These are phyloP conservation scores for Datura wrightii DNA, from an alignment of 257 asterid species.

Conservation along the genomic window DNA sequence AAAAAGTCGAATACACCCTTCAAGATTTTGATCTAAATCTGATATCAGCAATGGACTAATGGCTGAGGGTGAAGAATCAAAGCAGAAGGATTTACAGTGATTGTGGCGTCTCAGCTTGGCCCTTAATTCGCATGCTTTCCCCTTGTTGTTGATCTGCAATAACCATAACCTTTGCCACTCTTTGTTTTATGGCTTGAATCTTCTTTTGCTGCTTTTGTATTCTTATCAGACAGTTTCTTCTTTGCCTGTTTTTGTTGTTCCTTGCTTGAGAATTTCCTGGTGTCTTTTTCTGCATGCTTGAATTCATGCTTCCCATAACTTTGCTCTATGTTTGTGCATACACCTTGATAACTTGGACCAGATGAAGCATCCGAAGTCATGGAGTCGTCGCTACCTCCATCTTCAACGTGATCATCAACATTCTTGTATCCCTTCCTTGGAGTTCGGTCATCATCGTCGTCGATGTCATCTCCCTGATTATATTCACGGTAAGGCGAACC, in stretches of 20 bases:
- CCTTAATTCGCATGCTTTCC: conserved; percentile 31
- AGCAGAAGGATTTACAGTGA: conserved; percentile 19
- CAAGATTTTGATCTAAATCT: conserved; percentile 5
- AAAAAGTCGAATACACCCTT: not conserved
- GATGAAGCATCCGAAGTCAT: conserved; percentile 98
- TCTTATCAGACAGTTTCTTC: conserved; percentile 46
- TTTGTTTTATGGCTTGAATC: conserved; percentile 53
- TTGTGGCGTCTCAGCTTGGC: not conserved
- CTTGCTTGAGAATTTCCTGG: conserved; percentile 47
- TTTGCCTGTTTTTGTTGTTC: conserved; percentile 51
- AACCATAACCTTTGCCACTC: conserved; percentile 38
- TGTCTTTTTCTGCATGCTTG: conserved; percentile 45
- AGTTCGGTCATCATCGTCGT: conserved; percentile 36
- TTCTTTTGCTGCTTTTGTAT: conserved; percentile 52
- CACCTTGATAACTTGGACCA: conserved; percentile 69
- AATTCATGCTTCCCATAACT: conserved; percentile 29
- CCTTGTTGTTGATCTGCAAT: conserved; percentile 38
- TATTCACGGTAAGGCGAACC: conserved; percentile 58
- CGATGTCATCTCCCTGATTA: conserved; percentile 39
- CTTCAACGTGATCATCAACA: conserved; percentile 35
- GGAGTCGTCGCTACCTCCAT: conserved; percentile 74
- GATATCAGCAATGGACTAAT: not conserved
- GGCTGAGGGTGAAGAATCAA: not conserved
- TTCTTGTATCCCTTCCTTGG: conserved; percentile 37
- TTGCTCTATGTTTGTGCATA: conserved; percentile 25